A percentile compares a stretch with the other conserved stretches of the same genome.
These are phyloP conservation scores for Solanum ahanhuiri DNA, from an alignment of 257 asterid genomes.

Conservation along the genomic window DNA sequence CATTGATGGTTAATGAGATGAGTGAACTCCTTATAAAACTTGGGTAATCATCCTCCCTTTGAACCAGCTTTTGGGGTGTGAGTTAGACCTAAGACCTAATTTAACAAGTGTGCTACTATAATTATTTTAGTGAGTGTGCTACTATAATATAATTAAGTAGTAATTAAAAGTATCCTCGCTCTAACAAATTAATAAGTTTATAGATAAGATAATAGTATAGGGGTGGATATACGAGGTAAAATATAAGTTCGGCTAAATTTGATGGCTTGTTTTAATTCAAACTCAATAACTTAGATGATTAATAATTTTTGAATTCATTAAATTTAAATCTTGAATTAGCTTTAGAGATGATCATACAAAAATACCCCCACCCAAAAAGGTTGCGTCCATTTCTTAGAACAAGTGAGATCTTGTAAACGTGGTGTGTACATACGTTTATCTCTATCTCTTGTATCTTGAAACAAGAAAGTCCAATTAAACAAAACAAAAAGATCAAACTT, in stretches of 20 bases:
- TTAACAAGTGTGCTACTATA: too few relatives aligned
- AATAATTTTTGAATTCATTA: background rate
- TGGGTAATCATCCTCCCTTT: too few relatives aligned
- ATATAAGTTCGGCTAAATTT: background rate
- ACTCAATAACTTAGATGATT: background rate
- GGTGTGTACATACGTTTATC: background rate
- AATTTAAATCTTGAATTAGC: background rate
- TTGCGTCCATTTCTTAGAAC: background rate
- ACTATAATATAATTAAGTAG: background rate
- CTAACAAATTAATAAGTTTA: background rate
- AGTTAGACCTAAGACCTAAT: too few relatives aligned
- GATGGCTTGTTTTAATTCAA: background rate
- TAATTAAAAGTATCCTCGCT: background rate
- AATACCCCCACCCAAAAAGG: background rate
- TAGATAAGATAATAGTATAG: background rate
- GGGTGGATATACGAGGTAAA: background rate
- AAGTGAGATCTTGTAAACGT: background rate
- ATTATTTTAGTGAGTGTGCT: background rate
- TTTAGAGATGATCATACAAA: background rate
- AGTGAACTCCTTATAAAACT: too few relatives aligned
- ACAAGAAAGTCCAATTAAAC: background rate
- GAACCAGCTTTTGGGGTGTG: too few relatives aligned
- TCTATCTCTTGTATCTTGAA: background rate
- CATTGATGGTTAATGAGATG: too few relatives aligned
- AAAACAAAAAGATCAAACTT: background rate